A percentile compares a stretch with the other conserved stretches of the same genome.
Evolutionary conservation across 257 asterid species (phyloP).

Genomic region (Craterostigma plantagineum): DNA sequence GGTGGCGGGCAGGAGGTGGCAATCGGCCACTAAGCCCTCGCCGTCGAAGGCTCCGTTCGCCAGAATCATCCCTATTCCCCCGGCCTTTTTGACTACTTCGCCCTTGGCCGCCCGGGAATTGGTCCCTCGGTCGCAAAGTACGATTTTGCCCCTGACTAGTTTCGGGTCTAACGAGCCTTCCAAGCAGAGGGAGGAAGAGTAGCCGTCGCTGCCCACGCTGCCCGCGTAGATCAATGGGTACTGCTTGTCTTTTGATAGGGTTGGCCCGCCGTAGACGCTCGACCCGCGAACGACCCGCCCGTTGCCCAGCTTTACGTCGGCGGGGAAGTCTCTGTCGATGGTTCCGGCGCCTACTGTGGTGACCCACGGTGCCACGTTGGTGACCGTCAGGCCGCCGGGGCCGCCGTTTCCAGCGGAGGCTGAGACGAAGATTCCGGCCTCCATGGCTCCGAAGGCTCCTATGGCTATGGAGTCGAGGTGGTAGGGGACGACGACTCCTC

Average conservation of each 20-base stretch:
- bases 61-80: conserved; percentile 69
- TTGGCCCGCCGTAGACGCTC: conserved; percentile 67
- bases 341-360: conserved; percentile 86
- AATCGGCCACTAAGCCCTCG: conserved; percentile 71
- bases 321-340: conserved; percentile 78
- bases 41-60: conserved; percentile 82
- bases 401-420: conserved; percentile 93
- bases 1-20: conserved; percentile 75
- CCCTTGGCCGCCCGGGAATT: conserved; percentile 75
- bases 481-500: conserved; percentile 80
- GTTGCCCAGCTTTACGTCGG: conserved; percentile 59
- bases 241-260: conserved; percentile 31
- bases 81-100: conserved; percentile 75
- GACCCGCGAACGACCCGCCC: conserved; percentile 42
- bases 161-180: conserved; percentile 58
- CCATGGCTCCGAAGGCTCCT: conserved; percentile 55
- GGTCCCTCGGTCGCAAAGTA: conserved; percentile 64
- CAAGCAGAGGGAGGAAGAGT: conserved; percentile 58
- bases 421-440: conserved; percentile 62
- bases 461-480: conserved; percentile 68
- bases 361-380: conserved; percentile 87
- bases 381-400: conserved; percentile 65
- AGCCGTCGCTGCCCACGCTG: conserved; percentile 58
- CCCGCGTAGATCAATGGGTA: conserved; percentile 73
- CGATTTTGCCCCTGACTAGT: conserved; percentile 44